phyloP scores from a whole-genome alignment of 2,329 filamentous ascomycete species.

The Metarhizium robertsii region DNA sequence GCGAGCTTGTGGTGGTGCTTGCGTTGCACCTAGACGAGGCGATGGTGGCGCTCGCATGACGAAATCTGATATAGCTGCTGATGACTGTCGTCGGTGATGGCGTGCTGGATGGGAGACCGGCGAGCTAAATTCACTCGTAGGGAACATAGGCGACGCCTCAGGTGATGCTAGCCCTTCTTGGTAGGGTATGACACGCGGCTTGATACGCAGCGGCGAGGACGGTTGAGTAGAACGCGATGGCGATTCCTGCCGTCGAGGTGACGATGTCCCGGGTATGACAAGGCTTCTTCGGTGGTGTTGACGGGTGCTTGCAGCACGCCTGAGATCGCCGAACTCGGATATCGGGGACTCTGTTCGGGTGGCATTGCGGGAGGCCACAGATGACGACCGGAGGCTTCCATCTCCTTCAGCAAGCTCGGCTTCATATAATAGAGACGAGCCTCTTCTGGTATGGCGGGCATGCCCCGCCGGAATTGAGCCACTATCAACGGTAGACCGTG shows the following conservation, averaged over 20 bases:
- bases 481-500: constrained; percentile 63
- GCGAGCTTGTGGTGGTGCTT: constrained; percentile 71
- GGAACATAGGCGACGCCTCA: constrained; percentile 79
- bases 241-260: constrained; percentile 78
- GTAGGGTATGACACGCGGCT: constrained; percentile 57
- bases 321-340: constrained; percentile 71
- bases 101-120: constrained; percentile 50
- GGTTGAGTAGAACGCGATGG: constrained; percentile 71
- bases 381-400: constrained; percentile 74
- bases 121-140: constrained; percentile 72
- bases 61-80: constrained; percentile 68
- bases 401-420: constrained; percentile 83
- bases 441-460: constrained; percentile 58
- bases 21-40: constrained; percentile 68
- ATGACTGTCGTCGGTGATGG: constrained; percentile 85
- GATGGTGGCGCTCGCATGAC: constrained; percentile 65
- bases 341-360: constrained; percentile 80
- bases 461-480: constrained; percentile 47
- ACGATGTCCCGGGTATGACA: constrained; percentile 68
- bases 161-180: constrained; percentile 68
- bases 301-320: constrained; percentile 66
- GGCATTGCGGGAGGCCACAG: constrained; percentile 56
- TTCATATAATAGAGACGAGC: constrained; percentile 65
- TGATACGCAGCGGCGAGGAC: constrained; percentile 81
- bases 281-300: constrained; percentile 83